Base-by-base conservation (phyloP, 345 rosid species). In the Diplotaxis tenuifolia region DNA sequence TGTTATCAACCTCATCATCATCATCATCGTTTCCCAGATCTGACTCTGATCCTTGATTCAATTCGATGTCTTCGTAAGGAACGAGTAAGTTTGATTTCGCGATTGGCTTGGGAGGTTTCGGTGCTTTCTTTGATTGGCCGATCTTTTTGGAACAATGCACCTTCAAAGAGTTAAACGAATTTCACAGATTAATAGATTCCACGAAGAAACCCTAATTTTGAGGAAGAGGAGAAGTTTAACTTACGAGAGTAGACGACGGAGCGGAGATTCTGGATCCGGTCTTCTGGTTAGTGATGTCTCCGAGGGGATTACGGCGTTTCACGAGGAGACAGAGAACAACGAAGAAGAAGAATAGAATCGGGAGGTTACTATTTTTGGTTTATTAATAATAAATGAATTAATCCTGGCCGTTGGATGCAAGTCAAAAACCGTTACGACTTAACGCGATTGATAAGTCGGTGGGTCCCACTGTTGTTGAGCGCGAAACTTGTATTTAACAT, bases 181-280 rank as follows among this genome's bases (percentile, higher is more conserved):
- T 49, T 27, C 10, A 27, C 70, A 69, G 29, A 62, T n/a, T n/a
- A n/a, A n/a, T n/a, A n/a, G 38, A 49, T 59, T 27, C n/a, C 49
- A 31, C 54, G 56, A 25, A 2, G 3, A 1, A 25, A 11, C 70
- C 50, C 50, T 49, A 65, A 52, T 15, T 71, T 75, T 68, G 58
- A 9, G 20, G 52, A 54, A 4, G 40, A 61, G 65, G 38, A 28
- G 49, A 16, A 15, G 19, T 36, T 29, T 12, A 54, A 79, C 85
- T 70, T 77, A 93, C 98, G 88, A 84, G 65, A 70, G 78, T 54
- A 62, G 98, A 83, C 2, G 86, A 76, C 1, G 87, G 64, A 23
- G 76, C 54, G 8, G 80, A 78, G 73, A 36, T 70, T 82, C 78
- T 84, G 6, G 83, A 75, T 18, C 77, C 88, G 40, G 29, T 82